Evolutionary conservation across 163 green algal species (phyloP).

Genomic region (Chlamydomonas reinhardtii): DNA sequence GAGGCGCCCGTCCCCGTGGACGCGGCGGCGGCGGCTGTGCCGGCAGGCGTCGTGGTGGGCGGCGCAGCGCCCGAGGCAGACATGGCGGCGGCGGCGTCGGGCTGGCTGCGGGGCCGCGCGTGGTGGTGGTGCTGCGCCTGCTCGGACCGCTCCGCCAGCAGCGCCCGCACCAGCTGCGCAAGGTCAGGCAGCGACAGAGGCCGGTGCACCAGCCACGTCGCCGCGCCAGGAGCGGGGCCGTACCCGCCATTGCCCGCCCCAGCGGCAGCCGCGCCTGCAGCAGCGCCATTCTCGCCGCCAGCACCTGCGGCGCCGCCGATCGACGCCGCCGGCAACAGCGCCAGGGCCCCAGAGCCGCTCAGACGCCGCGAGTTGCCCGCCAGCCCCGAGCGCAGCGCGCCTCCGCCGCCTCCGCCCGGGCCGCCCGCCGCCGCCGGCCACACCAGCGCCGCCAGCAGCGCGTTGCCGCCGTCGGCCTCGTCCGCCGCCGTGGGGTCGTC

Average conservation of each 20-base stretch:
- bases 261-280: too few species aligned
- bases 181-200: conserved; percentile 24
- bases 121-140: neutral
- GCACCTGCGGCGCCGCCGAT: too few species aligned
- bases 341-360: too few species aligned
- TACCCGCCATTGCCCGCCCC: neutral
- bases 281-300: too few species aligned
- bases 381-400: conserved; percentile 7
- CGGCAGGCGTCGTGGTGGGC: too few species aligned
- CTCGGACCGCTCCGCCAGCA: neutral
- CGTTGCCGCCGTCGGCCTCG: neutral
- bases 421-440: neutral
- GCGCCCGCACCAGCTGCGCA: conserved; percentile 2
- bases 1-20: too few species aligned
- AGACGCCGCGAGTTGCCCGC: too few species aligned
- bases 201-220: conserved; percentile 12
- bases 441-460: too few species aligned
- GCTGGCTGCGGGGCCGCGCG: neutral
- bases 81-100: too few species aligned
- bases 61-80: too few species aligned
- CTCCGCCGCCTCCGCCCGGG: conserved; percentile 1
- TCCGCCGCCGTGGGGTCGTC: neutral
- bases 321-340: too few species aligned
- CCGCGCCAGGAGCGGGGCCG: neutral
- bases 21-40: neutral